Conservation (phyloP, 352 stramenopile species). For the Phytophthora megakarya region DNA sequence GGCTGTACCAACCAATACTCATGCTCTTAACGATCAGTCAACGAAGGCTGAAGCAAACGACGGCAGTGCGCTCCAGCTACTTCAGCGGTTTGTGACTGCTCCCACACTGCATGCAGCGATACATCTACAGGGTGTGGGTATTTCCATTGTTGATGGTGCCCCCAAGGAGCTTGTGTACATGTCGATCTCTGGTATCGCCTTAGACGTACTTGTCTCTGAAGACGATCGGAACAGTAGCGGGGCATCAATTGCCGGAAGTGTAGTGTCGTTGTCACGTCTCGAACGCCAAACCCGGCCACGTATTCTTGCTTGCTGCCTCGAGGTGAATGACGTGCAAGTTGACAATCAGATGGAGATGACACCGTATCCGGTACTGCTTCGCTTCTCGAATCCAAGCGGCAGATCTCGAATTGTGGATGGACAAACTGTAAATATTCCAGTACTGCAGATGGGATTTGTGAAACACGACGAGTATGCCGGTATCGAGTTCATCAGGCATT, state of each 20-base stretch:
- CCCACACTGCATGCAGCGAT: slow-evolving; percentile 60
- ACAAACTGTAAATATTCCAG: slow-evolving; percentile 62
- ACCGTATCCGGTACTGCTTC: slow-evolving; percentile 82
- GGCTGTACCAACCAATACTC: slow-evolving; percentile 25
- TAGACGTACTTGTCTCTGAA: slow-evolving; percentile 68
- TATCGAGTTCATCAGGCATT: slow-evolving; percentile 88
- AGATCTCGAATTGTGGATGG: slow-evolving; percentile 56
- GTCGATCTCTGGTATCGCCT: slow-evolving; percentile 61
- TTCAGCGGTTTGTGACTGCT: slow-evolving; percentile 54
- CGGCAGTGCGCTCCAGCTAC: slow-evolving; percentile 35
- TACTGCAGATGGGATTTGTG: slow-evolving; percentile 75
- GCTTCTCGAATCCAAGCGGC: slow-evolving; percentile 71
- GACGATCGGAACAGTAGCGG: slow-evolving; percentile 41
- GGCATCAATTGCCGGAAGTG: slow-evolving; percentile 51
- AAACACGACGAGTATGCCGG: slow-evolving; percentile 87
- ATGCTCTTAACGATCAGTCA: slow-evolving; percentile 31
- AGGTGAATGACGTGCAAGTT: slow-evolving; percentile 85
- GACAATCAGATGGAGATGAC: slow-evolving; percentile 87
- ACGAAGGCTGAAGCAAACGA: slow-evolving; percentile 34
- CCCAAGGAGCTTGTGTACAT: slow-evolving; percentile 86
- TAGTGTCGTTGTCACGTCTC: slow-evolving; percentile 51
- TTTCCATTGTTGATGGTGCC: slow-evolving; percentile 74
- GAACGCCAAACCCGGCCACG: slow-evolving; percentile 59
- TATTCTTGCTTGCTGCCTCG: slow-evolving; percentile 67
- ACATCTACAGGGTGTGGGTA: slow-evolving; percentile 71